Evolutionary conservation across 176 grass and related monocot genomes (phyloP).

Genomic region (Raddia distichophylla): DNA sequence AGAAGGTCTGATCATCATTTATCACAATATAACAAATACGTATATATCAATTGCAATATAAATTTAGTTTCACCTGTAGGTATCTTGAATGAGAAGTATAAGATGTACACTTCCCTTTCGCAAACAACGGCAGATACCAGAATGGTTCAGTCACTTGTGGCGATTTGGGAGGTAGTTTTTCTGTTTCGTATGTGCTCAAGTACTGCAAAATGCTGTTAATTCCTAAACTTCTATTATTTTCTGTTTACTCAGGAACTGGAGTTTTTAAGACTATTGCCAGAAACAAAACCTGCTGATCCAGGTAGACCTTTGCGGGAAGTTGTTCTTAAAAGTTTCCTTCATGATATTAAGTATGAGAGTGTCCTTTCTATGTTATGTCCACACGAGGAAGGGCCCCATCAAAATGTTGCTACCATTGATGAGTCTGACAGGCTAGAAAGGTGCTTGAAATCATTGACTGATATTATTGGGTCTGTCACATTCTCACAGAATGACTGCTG

Average conservation of each 20-base stretch:
- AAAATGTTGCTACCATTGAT: constrained; percentile 54
- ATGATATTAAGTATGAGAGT: constrained; percentile 64
- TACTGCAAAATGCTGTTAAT: constrained; percentile 37
- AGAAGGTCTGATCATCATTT: constrained; percentile 59
- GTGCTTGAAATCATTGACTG: constrained; percentile 63
- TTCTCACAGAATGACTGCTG: constrained; percentile 49
- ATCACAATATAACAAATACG: constrained; percentile 17
- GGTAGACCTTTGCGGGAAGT: constrained; percentile 57
- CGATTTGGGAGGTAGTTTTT: constrained; percentile 87
- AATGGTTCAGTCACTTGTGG: constrained; percentile 93
- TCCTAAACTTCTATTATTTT: constrained; percentile 28
- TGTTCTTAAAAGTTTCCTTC: constrained; percentile 66
- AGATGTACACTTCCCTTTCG: constrained; percentile 82
- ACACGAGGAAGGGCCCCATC: constrained; percentile 43
- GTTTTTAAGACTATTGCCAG: constrained; percentile 56
- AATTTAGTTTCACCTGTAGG: constrained; percentile 56
- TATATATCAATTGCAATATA: constrained; percentile 38
- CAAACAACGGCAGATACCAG: constrained; percentile 70
- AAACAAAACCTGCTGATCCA: constrained; percentile 45
- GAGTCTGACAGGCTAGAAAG: constrained; percentile 62
- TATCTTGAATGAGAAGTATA: constrained; percentile 86
- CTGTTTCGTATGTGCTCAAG: constrained; percentile 26
- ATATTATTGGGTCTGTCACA: constrained; percentile 54
- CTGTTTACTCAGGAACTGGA: constrained; percentile 65
- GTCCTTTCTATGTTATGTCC: constrained; percentile 63